Conservation (phyloP, 2,329 filamentous ascomycete species). For the Aspergillus sp. region DNA sequence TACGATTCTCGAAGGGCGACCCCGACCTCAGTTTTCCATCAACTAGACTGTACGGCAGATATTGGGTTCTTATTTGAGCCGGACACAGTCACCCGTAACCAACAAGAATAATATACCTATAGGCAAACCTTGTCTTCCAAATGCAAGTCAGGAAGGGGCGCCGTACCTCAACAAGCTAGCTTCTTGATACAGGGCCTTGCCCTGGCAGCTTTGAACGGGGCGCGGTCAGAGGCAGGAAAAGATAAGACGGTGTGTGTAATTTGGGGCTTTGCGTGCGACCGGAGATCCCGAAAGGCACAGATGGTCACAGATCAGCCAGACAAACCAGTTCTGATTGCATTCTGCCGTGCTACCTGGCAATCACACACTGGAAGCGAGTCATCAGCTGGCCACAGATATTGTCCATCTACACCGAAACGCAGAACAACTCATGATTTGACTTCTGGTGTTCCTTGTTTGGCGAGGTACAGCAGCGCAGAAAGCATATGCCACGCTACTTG, state of each 20-base stretch:
- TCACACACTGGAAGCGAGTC: conserved; percentile 2
- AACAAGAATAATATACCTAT: background rate
- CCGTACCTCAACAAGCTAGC: background rate
- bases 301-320: background rate
- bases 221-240: background rate
- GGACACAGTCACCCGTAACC: background rate
- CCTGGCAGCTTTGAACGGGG: too few species aligned
- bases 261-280: background rate
- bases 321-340: conserved; percentile 10
- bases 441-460: background rate
- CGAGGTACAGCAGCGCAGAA: background rate
- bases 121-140: background rate
- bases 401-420: background rate
- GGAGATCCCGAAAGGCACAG: background rate
- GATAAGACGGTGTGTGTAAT: background rate
- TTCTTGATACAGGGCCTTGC: too few species aligned
- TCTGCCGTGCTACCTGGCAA: conserved; percentile 14
- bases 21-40: background rate
- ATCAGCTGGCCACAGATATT: background rate
- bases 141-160: background rate
- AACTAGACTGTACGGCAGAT: background rate
- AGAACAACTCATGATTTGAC: background rate
- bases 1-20: background rate
- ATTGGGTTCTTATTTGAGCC: background rate
- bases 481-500: background rate